Evolutionary conservation across 306 rosid genomes (phyloP), one percentile per base, ranked within the genome.

Genomic region (Geum urbanum): DNA sequence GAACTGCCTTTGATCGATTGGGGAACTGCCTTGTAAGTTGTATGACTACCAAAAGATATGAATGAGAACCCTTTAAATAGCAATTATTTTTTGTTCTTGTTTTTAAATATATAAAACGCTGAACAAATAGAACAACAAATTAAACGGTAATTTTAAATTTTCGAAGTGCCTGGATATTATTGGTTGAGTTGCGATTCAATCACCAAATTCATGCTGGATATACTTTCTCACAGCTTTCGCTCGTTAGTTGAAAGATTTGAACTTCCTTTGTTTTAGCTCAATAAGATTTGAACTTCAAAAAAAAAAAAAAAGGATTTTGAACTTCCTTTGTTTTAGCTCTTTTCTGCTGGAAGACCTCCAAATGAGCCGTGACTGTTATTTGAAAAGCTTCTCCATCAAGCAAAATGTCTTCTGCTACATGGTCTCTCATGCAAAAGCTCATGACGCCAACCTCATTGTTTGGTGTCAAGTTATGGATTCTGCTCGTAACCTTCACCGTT

Each of bases 391-490:
- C 43, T 46, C 40, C 70, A 55, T 40, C 79, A 19, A 67, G 41
- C 44, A 68, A 32, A 32, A 32, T 61, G 70, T 66, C 64, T 47
- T 62, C 80, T 55, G n/a, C 0, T 43, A 2, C 40, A 46, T 41
- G 59, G 44, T 24, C 32, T 56, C 12, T 69, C 8, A 77, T 47
- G 46, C 48, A 61, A 63, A 73, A 22, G 66, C 80, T 86, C 45
- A 39, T 62, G 32, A 73, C 51, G 15, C 67, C 80, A 45, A 78
- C 82, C 56, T 22, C 75, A 37, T 65, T 86, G 72, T 70, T 81
- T 5, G 84, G 84, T 4, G n/a, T 80, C 45, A 82, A 79, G 46
- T 51, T 81, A 74, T 85, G 92, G 92, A 22, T 72, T 71, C 40
- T 83, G 68, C 52, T 83, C 19, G 35, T 67, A 8, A 47, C 77